Evolutionary conservation across 2,329 filamentous ascomycete species (phyloP), one percentile per base, ranked within the genome.

Genomic region (Ceratocystiopsis minuta): DNA sequence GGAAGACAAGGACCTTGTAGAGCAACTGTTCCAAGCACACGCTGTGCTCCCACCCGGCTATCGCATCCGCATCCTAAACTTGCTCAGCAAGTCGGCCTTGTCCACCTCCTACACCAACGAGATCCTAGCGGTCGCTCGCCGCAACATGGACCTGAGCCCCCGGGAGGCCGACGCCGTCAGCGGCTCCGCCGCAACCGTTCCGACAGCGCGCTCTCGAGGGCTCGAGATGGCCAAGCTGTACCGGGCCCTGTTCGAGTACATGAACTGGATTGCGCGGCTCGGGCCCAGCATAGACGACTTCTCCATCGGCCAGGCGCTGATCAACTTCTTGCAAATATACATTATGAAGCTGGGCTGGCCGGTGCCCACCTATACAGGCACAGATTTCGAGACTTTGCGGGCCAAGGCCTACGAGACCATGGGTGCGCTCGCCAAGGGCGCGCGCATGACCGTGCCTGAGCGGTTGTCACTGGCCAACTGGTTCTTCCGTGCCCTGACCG

Each of bases 361-460:
- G 2, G 62, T 62, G 16, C 71, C 78, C 1, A 70, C 74, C 48
- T 56, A 67, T 40, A 44, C 51, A 1, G 44, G 53, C 7, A 55
- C 57, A 13, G 75, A 79, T 38, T 73, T 78, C 42, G 63, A 78
- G 42, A 68, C 72, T 4, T 65, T 94, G 36, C 75, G 88, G 35
- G 78, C 78, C 6, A 78, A 81, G 53, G 86, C 81, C 2, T 96
- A 95, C 57, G 88, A 96, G 56, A 86, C 83, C 0, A 84, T 96
- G 34, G 90, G 88, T 1, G 70, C 90, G 14, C 60, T 96, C 18
- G 77, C 81, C 42, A 75, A 77, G 48, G 73, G 72, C 4, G 72
- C 78, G 4, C 60, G 68, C 3, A 69, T 74, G 50, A 62, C 75
- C 4, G 52, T 73, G 13, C 60, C 60, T 34, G 64, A 68, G 66